A percentile compares a stretch with the other conserved stretches of the same genome.
Evolutionary conservation across 2,329 filamentous ascomycete species (phyloP).

Genomic region (Xylaria sp.): DNA sequence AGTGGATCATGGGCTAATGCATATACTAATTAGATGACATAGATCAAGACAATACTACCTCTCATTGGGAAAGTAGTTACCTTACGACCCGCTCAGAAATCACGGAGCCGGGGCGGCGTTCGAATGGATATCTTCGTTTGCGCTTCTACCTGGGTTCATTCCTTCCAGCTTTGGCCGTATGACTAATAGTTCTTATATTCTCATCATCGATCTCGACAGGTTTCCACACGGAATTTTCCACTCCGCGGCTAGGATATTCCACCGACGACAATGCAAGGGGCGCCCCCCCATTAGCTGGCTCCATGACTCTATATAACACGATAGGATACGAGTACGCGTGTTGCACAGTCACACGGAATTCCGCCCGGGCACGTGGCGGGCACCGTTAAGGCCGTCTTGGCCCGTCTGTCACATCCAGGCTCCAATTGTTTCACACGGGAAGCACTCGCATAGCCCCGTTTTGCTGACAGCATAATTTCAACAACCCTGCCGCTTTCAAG

Average conservation of each 20-base stretch:
- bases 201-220: neutral
- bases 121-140: too few relatives aligned
- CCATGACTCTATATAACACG: neutral
- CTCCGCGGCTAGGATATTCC: neutral
- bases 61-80: too few relatives aligned
- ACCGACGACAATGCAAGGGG: neutral
- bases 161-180: too few relatives aligned
- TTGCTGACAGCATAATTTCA: constrained; percentile 5
- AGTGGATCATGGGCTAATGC: too few relatives aligned
- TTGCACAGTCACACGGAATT: neutral
- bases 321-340: neutral
- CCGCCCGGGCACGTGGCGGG: neutral
- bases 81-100: too few relatives aligned
- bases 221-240: neutral
- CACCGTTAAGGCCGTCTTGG: neutral
- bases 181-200: too few relatives aligned
- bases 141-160: too few relatives aligned
- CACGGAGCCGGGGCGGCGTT: too few relatives aligned
- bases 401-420: neutral
- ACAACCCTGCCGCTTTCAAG: neutral
- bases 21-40: too few relatives aligned
- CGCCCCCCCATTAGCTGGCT: neutral
- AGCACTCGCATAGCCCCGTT: neutral
- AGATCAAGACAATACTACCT: too few relatives aligned
- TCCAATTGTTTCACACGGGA: neutral